Percentiles rank a stretch among this genome's conserved stretches.
phyloP scores from a whole-genome alignment of 495 filamentous ascomycete species.

The Neurospora tetrasperma region DNA sequence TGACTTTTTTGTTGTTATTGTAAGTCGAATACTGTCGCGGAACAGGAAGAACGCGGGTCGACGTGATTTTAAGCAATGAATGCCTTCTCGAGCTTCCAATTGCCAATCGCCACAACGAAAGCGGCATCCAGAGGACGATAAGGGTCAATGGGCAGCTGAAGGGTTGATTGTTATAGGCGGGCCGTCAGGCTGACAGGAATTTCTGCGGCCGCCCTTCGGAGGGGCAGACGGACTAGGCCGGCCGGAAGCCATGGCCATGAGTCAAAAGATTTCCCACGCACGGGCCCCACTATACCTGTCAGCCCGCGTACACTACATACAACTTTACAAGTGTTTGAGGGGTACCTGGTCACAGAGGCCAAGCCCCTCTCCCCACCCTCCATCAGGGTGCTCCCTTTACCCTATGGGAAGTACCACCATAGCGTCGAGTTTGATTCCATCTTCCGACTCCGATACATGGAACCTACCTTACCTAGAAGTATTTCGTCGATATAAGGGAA shows the following conservation, averaged over 20 bases:
- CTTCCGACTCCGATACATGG: neutral
- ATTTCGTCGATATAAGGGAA: neutral
- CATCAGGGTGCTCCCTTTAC: neutral
- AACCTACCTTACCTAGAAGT: neutral
- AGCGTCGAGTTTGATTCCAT: neutral
- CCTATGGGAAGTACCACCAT: neutral
- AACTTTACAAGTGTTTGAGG: neutral
- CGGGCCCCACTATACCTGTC: neutral
- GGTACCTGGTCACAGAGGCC: neutral
- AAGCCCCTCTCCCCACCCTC: neutral
- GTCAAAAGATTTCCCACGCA: neutral
- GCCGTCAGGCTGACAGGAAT: neutral
- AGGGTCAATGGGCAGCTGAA: slow-evolving; percentile 13
- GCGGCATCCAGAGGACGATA: slow-evolving; percentile 23
- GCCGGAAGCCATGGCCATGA: neutral
- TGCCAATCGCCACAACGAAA: slow-evolving; percentile 20
- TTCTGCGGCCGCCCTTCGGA: neutral
- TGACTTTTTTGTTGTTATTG: slow-evolving; percentile 3
- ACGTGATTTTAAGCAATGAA: slow-evolving; percentile 15
- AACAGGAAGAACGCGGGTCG: slow-evolving; percentile 9
- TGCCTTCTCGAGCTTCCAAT: slow-evolving; percentile 15
- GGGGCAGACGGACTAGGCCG: neutral
- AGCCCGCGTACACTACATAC: neutral
- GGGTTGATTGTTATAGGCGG: neutral
- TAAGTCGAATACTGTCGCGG: slow-evolving; percentile 14